Evolutionary conservation across 768 basidiomycete species (phyloP).

Genomic region (Hypholoma fasciculare): DNA sequence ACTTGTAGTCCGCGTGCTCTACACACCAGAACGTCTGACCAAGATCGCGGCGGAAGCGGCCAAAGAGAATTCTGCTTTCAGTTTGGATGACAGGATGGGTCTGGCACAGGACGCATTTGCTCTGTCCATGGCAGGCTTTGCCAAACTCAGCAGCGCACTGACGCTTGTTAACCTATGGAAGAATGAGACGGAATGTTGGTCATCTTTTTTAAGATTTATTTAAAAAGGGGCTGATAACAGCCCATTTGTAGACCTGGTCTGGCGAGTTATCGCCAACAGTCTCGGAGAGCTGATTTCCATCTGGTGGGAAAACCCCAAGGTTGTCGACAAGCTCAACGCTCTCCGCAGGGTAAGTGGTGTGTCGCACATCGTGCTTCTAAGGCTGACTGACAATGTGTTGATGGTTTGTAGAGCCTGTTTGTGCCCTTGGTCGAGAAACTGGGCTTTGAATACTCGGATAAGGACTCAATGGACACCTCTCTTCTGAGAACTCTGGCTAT

Average conservation of each 20-base stretch:
- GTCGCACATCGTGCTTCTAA: neutral
- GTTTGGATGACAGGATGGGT: slow-evolving; percentile 86
- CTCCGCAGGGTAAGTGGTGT: slow-evolving; percentile 53
- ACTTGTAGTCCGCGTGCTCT: slow-evolving; percentile 75
- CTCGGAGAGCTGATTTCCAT: slow-evolving; percentile 55
- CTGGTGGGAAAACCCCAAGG: slow-evolving; percentile 82
- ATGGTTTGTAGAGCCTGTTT: slow-evolving; percentile 51
- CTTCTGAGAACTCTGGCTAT: slow-evolving; percentile 79
- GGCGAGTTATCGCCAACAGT: slow-evolving; percentile 65
- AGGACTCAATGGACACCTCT: slow-evolving; percentile 67
- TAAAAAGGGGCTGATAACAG: neutral
- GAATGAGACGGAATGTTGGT: slow-evolving; percentile 72
- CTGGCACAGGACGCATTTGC: slow-evolving; percentile 82
- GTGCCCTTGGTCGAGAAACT: slow-evolving; percentile 75
- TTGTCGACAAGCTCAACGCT: slow-evolving; percentile 53
- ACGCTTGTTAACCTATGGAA: slow-evolving; percentile 68
- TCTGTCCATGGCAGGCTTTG: slow-evolving; percentile 79
- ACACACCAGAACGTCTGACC: slow-evolving; percentile 75
- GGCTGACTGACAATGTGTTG: neutral
- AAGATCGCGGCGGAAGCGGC: slow-evolving; percentile 81
- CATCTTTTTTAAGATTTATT: neutral
- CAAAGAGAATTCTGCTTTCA: slow-evolving; percentile 63
- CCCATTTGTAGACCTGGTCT: slow-evolving; percentile 65
- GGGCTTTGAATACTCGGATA: slow-evolving; percentile 70
- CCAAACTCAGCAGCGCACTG: slow-evolving; percentile 75